Evolutionary conservation across 1,284 basidiomycete species (phyloP), one percentile per base, ranked within the genome.

Genomic region (Grifola frondosa): DNA sequence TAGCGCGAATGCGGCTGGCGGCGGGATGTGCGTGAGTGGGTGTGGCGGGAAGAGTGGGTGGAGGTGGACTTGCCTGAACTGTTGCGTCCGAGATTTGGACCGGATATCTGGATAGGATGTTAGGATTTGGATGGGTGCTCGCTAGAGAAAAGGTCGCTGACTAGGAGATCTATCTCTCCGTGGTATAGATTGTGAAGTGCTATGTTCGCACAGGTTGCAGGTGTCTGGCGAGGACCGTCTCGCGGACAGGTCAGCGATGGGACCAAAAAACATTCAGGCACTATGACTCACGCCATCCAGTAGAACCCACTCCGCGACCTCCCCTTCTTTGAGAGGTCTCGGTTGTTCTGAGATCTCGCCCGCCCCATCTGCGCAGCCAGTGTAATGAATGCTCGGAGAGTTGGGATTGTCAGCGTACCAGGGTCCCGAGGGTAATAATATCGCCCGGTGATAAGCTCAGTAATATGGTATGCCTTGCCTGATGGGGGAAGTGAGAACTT

Each of bases 171-270:
- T 28, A 97, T 88, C 59, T 90, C 70, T 24, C 77, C 83, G 0
- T 83, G 83, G 63, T 85, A 96, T 13, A 97, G 59, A 59, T 96
- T 96, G 62, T 96, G 88, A 31, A 97, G 68, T 1, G 78, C 91
- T 44, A 97, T 82, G 58, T 95, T 96, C 2, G 90, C 75, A 62
- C 94, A 97, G 2, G 92, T 90, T 4, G 93, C 91, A 2, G 91
- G 91, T 10, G 91, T 93, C 89, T 92, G 54, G 9, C 9, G 15
- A 16, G 32, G n/a, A n/a, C n/a, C n/a, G 21, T 5, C 1, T 11
- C 17, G n/a, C n/a, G 28, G 26, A 22, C 10, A 25, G 44, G 23
- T 36, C n/a, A 37, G 20, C 11, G 15, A 19, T n/a, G n/a, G n/a
- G 16, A 12, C 20, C 20, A 12, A 4, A 19, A 16, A 32, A 15